Evolutionary conservation across 169 alveolate genomes (phyloP).

Genomic region (Eimeria maxima): DNA sequence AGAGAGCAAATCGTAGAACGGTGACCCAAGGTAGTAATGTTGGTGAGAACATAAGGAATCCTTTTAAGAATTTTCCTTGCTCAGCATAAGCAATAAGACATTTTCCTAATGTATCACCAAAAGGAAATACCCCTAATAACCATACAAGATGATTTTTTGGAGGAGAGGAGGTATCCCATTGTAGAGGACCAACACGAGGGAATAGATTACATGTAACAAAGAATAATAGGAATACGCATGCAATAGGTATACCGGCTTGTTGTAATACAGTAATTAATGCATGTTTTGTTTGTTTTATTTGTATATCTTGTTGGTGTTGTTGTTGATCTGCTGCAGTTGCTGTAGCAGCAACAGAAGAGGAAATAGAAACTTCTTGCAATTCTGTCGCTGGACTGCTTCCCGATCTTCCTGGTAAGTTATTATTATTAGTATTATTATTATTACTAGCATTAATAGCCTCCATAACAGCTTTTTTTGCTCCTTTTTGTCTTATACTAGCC

Average conservation of each 20-base stretch:
- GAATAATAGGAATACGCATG: background rate
- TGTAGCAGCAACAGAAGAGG: background rate
- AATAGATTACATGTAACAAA: conserved; percentile 55
- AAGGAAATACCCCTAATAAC: conserved; percentile 49
- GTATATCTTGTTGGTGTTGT: too few species aligned
- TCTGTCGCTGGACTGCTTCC: background rate
- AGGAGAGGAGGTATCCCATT: conserved; percentile 30
- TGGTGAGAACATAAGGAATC: conserved; percentile 7
- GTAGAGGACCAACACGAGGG: conserved; percentile 70
- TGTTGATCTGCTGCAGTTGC: too few species aligned
- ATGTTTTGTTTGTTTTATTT: background rate
- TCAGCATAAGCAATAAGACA: background rate
- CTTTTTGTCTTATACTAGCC: background rate
- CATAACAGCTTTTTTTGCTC: background rate
- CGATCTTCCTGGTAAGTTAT: background rate
- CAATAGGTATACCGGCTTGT: background rate
- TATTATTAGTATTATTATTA: background rate
- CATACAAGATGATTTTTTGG: conserved; percentile 38
- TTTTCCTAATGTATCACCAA: conserved; percentile 49
- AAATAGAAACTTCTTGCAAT: background rate
- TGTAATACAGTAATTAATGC: background rate
- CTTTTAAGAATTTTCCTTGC: background rate
- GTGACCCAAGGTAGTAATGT: conserved; percentile 24
- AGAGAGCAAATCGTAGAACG: background rate
- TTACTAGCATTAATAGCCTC: background rate